Evolutionary conservation across 345 rosid genomes (phyloP), one percentile per base, ranked within the genome.

Genomic region (Adansonia digitata): DNA sequence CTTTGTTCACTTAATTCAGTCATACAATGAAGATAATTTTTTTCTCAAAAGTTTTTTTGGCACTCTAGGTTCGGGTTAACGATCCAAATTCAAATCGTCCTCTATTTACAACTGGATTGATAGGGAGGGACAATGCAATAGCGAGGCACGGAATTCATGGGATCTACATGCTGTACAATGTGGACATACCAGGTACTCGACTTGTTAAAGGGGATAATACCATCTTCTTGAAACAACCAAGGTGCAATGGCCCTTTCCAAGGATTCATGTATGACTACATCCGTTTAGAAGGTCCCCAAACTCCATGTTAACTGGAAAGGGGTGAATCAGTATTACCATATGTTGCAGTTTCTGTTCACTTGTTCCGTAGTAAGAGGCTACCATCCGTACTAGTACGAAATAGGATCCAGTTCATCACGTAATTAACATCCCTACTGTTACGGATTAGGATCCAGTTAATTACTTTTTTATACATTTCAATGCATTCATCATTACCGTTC

Each of bases 61-160:
- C 37, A 4, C 39, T 70, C 68, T 73, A 94, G 98, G 87, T 94
- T 70, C 85, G 97, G 27, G 83, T 90, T 18, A 92, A 92, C 53
- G 90, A 92, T 73, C 85, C 88, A 0, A 84, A 79, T 53, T 69
- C 87, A 72, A 73, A 53, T 45, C 90, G 87, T 13, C 94, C 98
- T 27, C 68, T 89, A 7, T 94, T 94, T 79, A 81, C 98, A 0
- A 94, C 90, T 0, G 97, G 98, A 48, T 85, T 88, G 43, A 86
- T 92, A 7, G 98, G 97, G 66, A 89, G 91, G 82, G 98, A 94
- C 88, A 94, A 94, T 75, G 81, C 98, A 0, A 86, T 94, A n/a
- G 94, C 92, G 2, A 92, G 98, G 67, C 98, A 87, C 1, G 98
- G 98, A 67, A 80, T 86, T 81, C 98, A 90, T 34, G 98, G 98